Base-by-base conservation (phyloP, 208 protist species). In the Wallacemonas sp. region DNA sequence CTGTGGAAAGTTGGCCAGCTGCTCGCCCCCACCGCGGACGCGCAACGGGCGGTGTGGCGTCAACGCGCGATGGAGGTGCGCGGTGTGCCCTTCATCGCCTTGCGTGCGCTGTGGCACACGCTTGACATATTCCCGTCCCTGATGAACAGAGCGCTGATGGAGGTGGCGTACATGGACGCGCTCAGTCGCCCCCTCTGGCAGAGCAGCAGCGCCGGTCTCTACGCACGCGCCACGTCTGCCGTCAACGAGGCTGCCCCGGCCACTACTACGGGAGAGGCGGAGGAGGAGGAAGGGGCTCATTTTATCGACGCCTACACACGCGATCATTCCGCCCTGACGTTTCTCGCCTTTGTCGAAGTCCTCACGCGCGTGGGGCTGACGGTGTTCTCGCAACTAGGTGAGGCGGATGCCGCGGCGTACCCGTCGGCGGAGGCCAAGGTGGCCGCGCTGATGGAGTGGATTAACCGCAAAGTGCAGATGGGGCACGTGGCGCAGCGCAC, bases 311-410 rank as follows among this genome's bases (percentile, higher is more conserved):
- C 28, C 36, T 22, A 59, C 59, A 22, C 39, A 52, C 61, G 33
- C 28, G 63, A 62, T 10, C 72, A 74, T 55, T 70, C 65, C 28
- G 81, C 61, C 18, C 62, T 94, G 2, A 63, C 79, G 1, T 94
- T 82, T 61, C 20, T 81, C 29, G 55, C 70, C 46, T 94, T 94
- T 70, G 72, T 86, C 14, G 85, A 94, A 50, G 73, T 79, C 2
- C 87, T 92, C 73, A 73, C 84, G n/a, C 85, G 89, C 14, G 79
- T 94, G 1, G 86, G 81, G 23, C 67, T 92, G 64, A 88, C 80
- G 0, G 79, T 78, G n/a, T 94, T 94, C 66, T 78, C 81, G 7
- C 81, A 76, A 14, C 55, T 62, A 11, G 73, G 70, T 36, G 41
- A 23, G 4, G 64, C 64, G 18, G 79, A 90, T 38, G 41, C 38